These are phyloP conservation scores for Mycosphaerella sp. DNA, from an alignment of 2,329 filamentous ascomycete species.

Conservation along the genomic window DNA sequence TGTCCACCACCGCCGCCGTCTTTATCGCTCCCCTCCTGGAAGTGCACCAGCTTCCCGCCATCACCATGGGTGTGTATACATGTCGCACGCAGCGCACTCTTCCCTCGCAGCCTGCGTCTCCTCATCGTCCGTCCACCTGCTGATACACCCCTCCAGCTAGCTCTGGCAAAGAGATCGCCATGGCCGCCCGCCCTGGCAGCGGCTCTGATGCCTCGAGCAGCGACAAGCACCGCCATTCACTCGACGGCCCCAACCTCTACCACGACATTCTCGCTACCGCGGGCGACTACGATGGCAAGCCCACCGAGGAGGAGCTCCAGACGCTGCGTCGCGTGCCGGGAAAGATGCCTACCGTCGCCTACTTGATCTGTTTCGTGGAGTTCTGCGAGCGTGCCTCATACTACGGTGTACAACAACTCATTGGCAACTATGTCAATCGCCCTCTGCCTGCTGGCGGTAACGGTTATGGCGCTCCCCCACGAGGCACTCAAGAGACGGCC, in stretches of 20 bases:
- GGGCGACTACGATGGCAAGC: slow-evolving; percentile 27
- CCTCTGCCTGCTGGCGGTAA: slow-evolving; percentile 21
- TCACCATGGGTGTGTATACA: slow-evolving; percentile 1
- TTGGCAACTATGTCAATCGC: slow-evolving; percentile 45
- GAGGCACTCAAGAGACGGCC: slow-evolving; percentile 35
- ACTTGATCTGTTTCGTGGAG: slow-evolving; percentile 42
- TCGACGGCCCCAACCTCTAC: slow-evolving; percentile 11
- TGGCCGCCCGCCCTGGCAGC: slow-evolving; percentile 1
- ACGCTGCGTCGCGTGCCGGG: slow-evolving; percentile 43
- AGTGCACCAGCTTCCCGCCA: not conserved
- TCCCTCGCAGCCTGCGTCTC: too few species aligned
- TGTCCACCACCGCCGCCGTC: not conserved
- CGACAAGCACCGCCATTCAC: slow-evolving; percentile 4
- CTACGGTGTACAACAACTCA: slow-evolving; percentile 39
- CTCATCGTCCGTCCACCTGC: not conserved
- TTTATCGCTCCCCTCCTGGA: not conserved
- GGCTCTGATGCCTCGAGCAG: slow-evolving; percentile 2
- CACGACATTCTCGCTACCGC: slow-evolving; percentile 11
- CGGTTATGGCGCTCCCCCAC: slow-evolving; percentile 34
- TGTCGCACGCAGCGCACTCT: too few species aligned
- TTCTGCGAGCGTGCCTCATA: slow-evolving; percentile 46
- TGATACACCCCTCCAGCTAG: not conserved
- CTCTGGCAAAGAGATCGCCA: slow-evolving; percentile 4
- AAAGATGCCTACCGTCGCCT: slow-evolving; percentile 29
- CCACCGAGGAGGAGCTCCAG: slow-evolving; percentile 40